Evolutionary conservation across 768 basidiomycete species (phyloP), one percentile per base, ranked within the genome.

Genomic region (Lactifluus echinatus): DNA sequence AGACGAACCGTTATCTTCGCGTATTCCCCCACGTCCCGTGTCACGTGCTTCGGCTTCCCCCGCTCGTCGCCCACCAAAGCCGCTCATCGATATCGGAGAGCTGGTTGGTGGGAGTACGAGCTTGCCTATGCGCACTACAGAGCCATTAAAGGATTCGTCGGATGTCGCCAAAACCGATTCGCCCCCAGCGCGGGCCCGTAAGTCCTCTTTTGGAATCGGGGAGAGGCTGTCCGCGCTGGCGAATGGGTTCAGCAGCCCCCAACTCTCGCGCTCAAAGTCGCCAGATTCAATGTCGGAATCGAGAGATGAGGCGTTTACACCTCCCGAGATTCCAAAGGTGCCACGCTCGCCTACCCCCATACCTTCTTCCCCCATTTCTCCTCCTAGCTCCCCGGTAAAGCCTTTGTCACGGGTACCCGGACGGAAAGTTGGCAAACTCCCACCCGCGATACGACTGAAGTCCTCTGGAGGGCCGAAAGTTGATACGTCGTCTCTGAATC

Each of bases 1-100:
- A 56, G 74, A 83, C 62, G 78, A 81, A 2, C 88, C 87, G 12
- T 74, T 91, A 34, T 82, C 84, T 0, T 75, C 72, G 1, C 73
- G 88, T 34, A 71, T 86, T 7, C 74, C 87, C 11, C 77, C 74
- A 47, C 76, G 88, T 34, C 86, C 87, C 15, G 60, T 61, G 4
- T 69, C 72, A 19, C 67, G 69, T 50, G 49, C 29, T 23, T 70
- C 69, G 2, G 37, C 24, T 0, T 44, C 56, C 24, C 55, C 51
- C 12, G 63, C 63, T 39, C 69, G 73, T n/a, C 63, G 66, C 36
- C 73, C 71, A n/a, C 19, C 67, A 8, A 79, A 75, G 60, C 78
- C 77, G 1, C 69, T 78, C 21, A 75, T 79, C 33, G 77, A 72
- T 49, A 69, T 72, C 39, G 63, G 61, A 8, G 52, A 59, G 24